These are phyloP conservation scores for Ceratobasidium sp. DNA, from an alignment of 1,284 basidiomycete genomes.

Conservation along the genomic window DNA sequence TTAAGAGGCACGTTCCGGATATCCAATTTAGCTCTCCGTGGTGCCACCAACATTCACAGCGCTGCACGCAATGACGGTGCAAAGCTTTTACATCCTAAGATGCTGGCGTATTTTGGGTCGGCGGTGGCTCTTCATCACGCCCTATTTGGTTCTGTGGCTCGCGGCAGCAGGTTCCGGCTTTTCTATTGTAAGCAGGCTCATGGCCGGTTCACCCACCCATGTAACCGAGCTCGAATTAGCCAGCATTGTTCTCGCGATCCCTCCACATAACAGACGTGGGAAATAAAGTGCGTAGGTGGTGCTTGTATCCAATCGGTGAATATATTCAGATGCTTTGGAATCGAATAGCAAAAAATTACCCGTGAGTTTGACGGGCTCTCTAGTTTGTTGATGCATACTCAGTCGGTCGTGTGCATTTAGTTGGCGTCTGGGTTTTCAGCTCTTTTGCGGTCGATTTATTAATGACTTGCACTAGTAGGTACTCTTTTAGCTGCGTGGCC, in stretches of 20 bases:
- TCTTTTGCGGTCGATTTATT: conserved; percentile 7
- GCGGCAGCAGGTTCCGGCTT: not conserved
- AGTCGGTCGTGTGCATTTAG: not conserved
- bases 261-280: not conserved
- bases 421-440: conserved; percentile 20
- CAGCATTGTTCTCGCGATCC: not conserved
- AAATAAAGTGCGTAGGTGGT: not conserved
- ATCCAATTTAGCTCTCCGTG: not conserved
- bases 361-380: not conserved
- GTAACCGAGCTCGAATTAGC: not conserved
- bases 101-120: conserved; percentile 20
- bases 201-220: not conserved
- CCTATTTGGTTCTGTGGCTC: conserved; percentile 8
- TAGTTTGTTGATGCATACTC: not conserved
- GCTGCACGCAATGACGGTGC: conserved; percentile 1
- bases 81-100: conserved; percentile 19
- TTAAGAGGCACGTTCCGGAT: too few relatives aligned
- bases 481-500: not conserved
- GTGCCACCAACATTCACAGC: not conserved
- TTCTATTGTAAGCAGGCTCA: not conserved
- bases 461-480: conserved; percentile 21
- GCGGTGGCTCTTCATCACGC: not conserved
- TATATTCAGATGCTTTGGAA: not conserved
- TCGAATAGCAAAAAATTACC: conserved; percentile 10
- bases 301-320: not conserved